These are phyloP conservation scores for Thermomyces lanuginosus DNA, from an alignment of 2,329 filamentous ascomycete species.

Conservation along the genomic window DNA sequence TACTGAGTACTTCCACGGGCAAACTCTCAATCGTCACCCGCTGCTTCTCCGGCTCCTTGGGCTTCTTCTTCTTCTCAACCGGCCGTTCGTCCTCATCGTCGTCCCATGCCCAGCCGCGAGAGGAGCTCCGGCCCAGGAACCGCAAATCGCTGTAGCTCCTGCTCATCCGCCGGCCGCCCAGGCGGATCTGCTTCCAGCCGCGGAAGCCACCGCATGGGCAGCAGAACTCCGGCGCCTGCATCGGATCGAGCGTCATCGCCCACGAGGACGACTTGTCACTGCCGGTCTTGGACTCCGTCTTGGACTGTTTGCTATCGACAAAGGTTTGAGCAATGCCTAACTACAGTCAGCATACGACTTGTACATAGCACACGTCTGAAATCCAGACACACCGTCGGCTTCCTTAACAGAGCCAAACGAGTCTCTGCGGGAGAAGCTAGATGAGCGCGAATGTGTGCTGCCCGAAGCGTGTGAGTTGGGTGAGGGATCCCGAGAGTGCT, in stretches of 20 bases:
- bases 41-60: slow-evolving; percentile 11
- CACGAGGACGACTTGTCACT: slow-evolving; percentile 6
- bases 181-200: slow-evolving; percentile 30
- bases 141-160: slow-evolving; percentile 30
- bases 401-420: slow-evolving; percentile 31
- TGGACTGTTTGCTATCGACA: slow-evolving; percentile 27
- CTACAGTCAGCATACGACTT: no score
- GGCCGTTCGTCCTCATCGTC: slow-evolving; percentile 11
- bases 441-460: slow-evolving; percentile 21
- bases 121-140: slow-evolving; percentile 17
- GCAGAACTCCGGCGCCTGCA: slow-evolving; percentile 27
- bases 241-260: slow-evolving; percentile 11
- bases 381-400: slow-evolving; percentile 25
- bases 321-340: slow-evolving; percentile 30
- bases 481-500: slow-evolving; percentile 18
- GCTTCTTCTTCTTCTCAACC: slow-evolving; percentile 11
- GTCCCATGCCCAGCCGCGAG: slow-evolving; percentile 30
- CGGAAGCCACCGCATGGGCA: slow-evolving; percentile 31
- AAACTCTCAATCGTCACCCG: slow-evolving; percentile 47
- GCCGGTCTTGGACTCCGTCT: no score
- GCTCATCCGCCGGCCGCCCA: slow-evolving; percentile 28
- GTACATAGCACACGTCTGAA: no score
- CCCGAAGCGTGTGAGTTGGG: slow-evolving; percentile 13
- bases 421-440: slow-evolving; percentile 23
- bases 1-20: slow-evolving; percentile 55